phyloP scores from a whole-genome alignment of 352 stramenopile genomes.

The Bremia lactucae region DNA sequence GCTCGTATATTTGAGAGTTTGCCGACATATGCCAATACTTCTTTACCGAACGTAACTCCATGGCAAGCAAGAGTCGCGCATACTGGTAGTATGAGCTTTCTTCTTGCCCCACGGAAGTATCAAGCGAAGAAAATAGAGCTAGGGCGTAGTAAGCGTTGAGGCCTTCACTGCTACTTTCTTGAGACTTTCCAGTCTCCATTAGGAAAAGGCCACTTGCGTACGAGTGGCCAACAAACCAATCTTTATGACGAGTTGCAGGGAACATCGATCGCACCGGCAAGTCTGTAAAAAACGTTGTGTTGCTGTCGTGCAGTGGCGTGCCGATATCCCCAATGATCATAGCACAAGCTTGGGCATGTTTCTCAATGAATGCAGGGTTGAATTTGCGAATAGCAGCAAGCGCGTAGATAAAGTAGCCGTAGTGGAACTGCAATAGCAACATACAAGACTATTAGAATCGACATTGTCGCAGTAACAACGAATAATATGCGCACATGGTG shows the following conservation, averaged over 20 bases:
- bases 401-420: slow-evolving; percentile 88
- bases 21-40: slow-evolving; percentile 94
- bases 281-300: slow-evolving; percentile 42
- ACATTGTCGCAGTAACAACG: slow-evolving; percentile 1
- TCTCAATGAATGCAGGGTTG: slow-evolving; percentile 55
- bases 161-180: slow-evolving; percentile 93
- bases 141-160: slow-evolving; percentile 94
- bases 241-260: slow-evolving; percentile 87
- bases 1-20: slow-evolving; percentile 68
- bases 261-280: slow-evolving; percentile 55
- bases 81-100: slow-evolving; percentile 73
- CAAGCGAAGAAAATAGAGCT: slow-evolving; percentile 75
- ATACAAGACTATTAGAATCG: slow-evolving; percentile 2
- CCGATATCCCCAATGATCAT: slow-evolving; percentile 67
- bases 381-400: slow-evolving; percentile 68
- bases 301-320: slow-evolving; percentile 30
- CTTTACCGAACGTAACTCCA: slow-evolving; percentile 88
- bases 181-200: slow-evolving; percentile 90
- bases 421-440: slow-evolving; percentile 84
- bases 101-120: slow-evolving; percentile 18
- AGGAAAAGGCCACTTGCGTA: slow-evolving; percentile 93
- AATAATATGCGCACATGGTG: slow-evolving; percentile 39
- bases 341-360: slow-evolving; percentile 36
- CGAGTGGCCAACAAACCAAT: slow-evolving; percentile 94
- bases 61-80: slow-evolving; percentile 84